A percentile compares a stretch with the other conserved stretches of the same genome.
phyloP scores from a whole-genome alignment of 495 filamentous ascomycete species.

The Pyrenula massariospora region DNA sequence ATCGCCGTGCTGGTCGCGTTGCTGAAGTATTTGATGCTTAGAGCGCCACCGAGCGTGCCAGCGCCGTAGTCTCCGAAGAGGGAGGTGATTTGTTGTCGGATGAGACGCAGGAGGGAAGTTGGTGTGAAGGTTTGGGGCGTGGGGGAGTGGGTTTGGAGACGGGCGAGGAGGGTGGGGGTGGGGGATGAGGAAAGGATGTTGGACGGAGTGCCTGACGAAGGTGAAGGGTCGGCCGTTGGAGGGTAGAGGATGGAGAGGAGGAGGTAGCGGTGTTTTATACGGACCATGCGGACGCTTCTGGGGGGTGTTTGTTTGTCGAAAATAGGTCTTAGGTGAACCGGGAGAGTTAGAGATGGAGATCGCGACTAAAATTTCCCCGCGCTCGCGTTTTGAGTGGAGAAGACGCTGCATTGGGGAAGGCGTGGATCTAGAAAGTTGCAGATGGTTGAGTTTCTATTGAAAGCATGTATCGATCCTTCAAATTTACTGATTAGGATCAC shows the following conservation, averaged over 20 bases:
- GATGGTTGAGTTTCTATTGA: too few species aligned
- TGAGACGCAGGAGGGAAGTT: conserved; percentile 48
- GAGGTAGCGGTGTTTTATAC: conserved; percentile 89
- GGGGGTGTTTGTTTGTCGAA: too few species aligned
- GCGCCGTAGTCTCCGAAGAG: conserved; percentile 89
- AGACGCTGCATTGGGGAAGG: too few species aligned
- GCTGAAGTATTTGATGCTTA: conserved; percentile 76
- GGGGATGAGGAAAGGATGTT: conserved; percentile 7
- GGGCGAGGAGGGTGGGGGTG: conserved; percentile 9
- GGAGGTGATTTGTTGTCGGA: conserved; percentile 54
- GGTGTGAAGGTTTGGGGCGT: conserved; percentile 55
- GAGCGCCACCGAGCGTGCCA: conserved; percentile 43
- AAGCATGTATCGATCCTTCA: too few species aligned
- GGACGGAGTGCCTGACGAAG: conserved; percentile 4
- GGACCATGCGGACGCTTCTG: conserved; percentile 70
- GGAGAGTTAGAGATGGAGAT: too few species aligned
- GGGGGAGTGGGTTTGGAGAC: conserved; percentile 64
- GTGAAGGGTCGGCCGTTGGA: conserved; percentile 27
- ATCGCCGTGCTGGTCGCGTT: conserved; percentile 89
- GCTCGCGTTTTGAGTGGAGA: too few species aligned
- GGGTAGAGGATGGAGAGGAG: conserved; percentile 88
- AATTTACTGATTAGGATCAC: too few species aligned
- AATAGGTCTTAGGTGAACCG: too few species aligned
- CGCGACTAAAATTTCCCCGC: too few species aligned
- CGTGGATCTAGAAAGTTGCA: too few species aligned